Evolutionary conservation across 805 yeast genomes (phyloP).

Genomic region (Pichia thaimueangensis): DNA sequence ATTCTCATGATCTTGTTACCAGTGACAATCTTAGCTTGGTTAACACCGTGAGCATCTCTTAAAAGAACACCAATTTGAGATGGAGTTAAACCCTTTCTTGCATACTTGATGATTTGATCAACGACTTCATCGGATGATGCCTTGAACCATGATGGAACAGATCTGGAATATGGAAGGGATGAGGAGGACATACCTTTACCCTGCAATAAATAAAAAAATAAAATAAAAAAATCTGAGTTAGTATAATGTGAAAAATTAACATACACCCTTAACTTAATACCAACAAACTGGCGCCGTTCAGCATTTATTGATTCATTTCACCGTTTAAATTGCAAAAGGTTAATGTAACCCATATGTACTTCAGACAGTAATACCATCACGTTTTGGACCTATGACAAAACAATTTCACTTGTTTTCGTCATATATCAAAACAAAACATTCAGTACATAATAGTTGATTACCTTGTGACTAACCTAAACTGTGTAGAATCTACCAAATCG

Average conservation of each 20-base stretch:
- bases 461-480: no score
- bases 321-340: not conserved
- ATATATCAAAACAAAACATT: no score
- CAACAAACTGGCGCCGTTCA: slow-evolving; percentile 48
- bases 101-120: slow-evolving; percentile 98
- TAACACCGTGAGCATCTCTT: slow-evolving; percentile 99
- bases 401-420: no score
- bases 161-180: slow-evolving; percentile 98
- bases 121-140: slow-evolving; percentile 89
- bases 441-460: no score
- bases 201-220: slow-evolving; percentile 33
- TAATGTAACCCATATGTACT: no score
- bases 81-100: slow-evolving; percentile 99
- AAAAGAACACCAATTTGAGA: slow-evolving; percentile 98
- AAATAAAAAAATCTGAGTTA: slow-evolving; percentile 13
- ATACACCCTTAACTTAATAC: slow-evolving; percentile 24
- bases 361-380: no score
- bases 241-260: slow-evolving; percentile 29
- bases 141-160: slow-evolving; percentile 99
- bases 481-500: slow-evolving; percentile 24
- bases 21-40: slow-evolving; percentile 94
- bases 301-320: slow-evolving; percentile 22
- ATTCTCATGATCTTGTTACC: slow-evolving; percentile 99
- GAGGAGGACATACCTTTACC: slow-evolving; percentile 99
- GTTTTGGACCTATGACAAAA: not conserved